phyloP scores from a whole-genome alignment of 2,329 filamentous ascomycete genomes.

The Meredithiella fracta region DNA sequence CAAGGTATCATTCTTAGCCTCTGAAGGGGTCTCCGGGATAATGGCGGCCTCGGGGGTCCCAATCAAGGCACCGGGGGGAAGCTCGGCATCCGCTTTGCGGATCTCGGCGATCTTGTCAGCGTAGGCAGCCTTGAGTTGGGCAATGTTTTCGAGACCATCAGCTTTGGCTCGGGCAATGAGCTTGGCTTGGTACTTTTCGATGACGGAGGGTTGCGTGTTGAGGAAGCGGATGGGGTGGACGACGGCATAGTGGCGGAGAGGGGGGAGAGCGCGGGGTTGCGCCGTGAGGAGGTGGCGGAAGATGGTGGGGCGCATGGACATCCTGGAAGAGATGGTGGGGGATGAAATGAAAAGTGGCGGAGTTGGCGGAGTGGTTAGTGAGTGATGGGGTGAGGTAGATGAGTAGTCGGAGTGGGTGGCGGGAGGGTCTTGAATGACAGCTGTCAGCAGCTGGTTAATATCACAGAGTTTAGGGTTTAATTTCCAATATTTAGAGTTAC shows the following conservation, averaged over 20 bases:
- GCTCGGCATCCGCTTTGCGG: conserved; percentile 46
- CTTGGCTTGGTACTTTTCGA: conserved; percentile 79
- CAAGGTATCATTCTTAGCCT: conserved; percentile 17
- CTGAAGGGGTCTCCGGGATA: conserved; percentile 3
- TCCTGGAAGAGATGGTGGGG: background rate
- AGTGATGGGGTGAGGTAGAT: background rate
- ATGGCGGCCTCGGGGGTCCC: conserved; percentile 14
- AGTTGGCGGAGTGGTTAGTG: background rate
- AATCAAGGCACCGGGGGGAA: conserved; percentile 12
- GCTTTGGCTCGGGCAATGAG: conserved; percentile 65
- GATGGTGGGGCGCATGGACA: conserved; percentile 8
- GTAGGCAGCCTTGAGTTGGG: conserved; percentile 67
- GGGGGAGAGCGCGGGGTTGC: conserved; percentile 9
- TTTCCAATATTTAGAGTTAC: too few species aligned
- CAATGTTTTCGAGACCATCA: conserved; percentile 53
- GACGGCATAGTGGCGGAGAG: conserved; percentile 72
- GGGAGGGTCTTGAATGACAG: background rate
- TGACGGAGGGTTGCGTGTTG: conserved; percentile 56
- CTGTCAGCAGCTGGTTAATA: background rate
- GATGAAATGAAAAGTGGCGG: background rate
- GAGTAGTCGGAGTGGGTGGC: too few species aligned
- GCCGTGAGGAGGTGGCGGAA: conserved; percentile 9
- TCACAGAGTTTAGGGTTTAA: background rate
- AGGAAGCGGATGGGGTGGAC: conserved; percentile 87
- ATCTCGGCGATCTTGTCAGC: conserved; percentile 63